Percentiles rank a stretch among this genome's conserved stretches.
phyloP scores from a whole-genome alignment of 768 basidiomycete genomes.

The Russula emetica region DNA sequence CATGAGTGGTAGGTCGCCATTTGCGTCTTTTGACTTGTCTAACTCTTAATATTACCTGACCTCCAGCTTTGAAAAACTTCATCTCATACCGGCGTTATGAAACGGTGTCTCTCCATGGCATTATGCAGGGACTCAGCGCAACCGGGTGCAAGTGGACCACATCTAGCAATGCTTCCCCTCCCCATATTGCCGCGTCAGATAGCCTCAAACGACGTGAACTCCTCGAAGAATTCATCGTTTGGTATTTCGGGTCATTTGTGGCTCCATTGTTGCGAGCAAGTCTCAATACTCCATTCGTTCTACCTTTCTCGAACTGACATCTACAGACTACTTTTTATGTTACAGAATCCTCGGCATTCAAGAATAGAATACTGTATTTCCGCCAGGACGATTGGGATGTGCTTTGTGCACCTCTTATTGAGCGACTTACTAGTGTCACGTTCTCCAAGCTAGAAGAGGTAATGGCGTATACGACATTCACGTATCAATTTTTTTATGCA shows the following conservation, averaged over 20 bases:
- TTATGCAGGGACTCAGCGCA: slow-evolving; percentile 72
- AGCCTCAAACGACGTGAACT: slow-evolving; percentile 73
- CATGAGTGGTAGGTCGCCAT: slow-evolving; percentile 42
- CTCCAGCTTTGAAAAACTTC: slow-evolving; percentile 67
- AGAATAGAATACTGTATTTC: slow-evolving; percentile 84
- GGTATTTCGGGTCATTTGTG: slow-evolving; percentile 89
- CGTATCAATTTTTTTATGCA: neutral
- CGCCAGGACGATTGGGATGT: slow-evolving; percentile 91
- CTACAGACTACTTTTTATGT: slow-evolving; percentile 86
- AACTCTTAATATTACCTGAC: neutral
- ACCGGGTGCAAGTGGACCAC: slow-evolving; percentile 78
- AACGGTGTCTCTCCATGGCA: slow-evolving; percentile 64
- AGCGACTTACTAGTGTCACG: slow-evolving; percentile 62
- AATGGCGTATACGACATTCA: slow-evolving; percentile 23
- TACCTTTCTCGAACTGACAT: neutral
- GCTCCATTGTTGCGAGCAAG: slow-evolving; percentile 71
- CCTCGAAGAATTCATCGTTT: slow-evolving; percentile 84
- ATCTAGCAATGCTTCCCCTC: slow-evolving; percentile 38
- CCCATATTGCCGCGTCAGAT: slow-evolving; percentile 59
- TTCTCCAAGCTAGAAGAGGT: slow-evolving; percentile 72
- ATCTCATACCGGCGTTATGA: slow-evolving; percentile 79
- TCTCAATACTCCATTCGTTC: neutral
- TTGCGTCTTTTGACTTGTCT: neutral
- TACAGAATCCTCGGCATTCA: slow-evolving; percentile 84
- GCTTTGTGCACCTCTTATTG: slow-evolving; percentile 76